Evolutionary conservation across 495 filamentous ascomycete species (phyloP).

Genomic region (Hyaloscypha variabilis): DNA sequence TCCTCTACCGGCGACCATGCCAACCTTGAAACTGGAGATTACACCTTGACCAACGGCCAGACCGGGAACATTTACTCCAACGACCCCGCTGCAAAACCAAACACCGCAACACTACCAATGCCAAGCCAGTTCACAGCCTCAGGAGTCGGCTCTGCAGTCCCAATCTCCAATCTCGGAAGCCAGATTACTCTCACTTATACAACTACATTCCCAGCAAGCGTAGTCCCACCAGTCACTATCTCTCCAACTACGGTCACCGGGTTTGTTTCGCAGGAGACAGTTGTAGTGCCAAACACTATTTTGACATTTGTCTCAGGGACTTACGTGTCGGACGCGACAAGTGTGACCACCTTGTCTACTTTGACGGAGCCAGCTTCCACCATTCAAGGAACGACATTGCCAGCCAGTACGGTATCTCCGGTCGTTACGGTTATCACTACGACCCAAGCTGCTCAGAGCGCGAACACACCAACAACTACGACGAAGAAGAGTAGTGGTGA

Average conservation of each 20-base stretch:
- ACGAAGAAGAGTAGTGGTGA: neutral
- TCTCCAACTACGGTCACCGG: slow-evolving; percentile 11
- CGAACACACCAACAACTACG: neutral
- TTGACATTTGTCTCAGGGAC: neutral
- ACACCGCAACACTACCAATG: slow-evolving; percentile 40
- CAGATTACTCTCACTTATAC: slow-evolving; percentile 27
- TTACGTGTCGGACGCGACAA: neutral
- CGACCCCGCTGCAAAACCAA: slow-evolving; percentile 35
- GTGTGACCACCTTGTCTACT: neutral
- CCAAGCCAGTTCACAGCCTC: slow-evolving; percentile 40
- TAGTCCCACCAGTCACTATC: slow-evolving; percentile 10
- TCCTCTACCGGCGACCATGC: slow-evolving; percentile 31
- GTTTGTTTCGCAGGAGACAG: neutral
- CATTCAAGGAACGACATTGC: slow-evolving; percentile 17
- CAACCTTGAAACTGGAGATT: slow-evolving; percentile 41
- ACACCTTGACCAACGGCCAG: slow-evolving; percentile 35
- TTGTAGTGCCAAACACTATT: neutral
- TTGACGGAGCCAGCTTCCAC: neutral
- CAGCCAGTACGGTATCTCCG: neutral
- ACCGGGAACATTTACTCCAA: slow-evolving; percentile 41
- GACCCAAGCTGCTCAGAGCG: neutral
- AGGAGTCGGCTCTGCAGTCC: slow-evolving; percentile 40
- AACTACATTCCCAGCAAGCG: slow-evolving; percentile 24
- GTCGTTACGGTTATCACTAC: neutral
- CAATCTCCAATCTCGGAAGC: slow-evolving; percentile 35